Base-by-base conservation (phyloP, 257 asterid genomes). In the Solanum arcanum region DNA sequence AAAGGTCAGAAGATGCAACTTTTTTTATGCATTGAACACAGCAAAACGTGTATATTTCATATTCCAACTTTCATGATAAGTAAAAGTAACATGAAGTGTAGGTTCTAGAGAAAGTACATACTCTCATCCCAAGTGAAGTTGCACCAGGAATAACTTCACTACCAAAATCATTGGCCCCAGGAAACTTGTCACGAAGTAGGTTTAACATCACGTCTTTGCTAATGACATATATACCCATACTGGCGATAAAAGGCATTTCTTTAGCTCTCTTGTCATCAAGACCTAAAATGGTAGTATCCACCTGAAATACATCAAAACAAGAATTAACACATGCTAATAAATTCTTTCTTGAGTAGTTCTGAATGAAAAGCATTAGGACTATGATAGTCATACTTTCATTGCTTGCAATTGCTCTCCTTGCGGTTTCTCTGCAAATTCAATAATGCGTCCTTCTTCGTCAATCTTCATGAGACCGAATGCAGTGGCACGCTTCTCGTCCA, bases 111-210 rank as follows among this genome's bases (percentile, higher is more conserved):
- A 75, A 29, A 31, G 44, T 52, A 49, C 94, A 52, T 94, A 95
- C 99, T 92, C 99, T 92, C 91, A 95, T 76, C 85, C 99, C 98
- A 88, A 91, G 86, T 73, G 96, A 84, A 66, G 99, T 96, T 87
- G 99, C 99, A 88, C 99, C 99, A 78, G 99, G 98, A 87, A 96
- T 96, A 86, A 96, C 98, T 93, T 96, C 99, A 92, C 99, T 96
- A 80, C 99, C 99, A 87, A 96, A 96, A 91, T 96, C 99, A 92
- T 96, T 96, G 90, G 99, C 99, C 72, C 93, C 94, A 35, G 98
- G 99, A 89, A 96, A 96, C 91, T 92, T 88, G 37, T 94, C 96
- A 68, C 94, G 73, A 44, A 96, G 95, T 85, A 96, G 94, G 90
- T 91, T 90, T 83, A 93, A 13, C 99, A 96, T 96, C 90, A 95